Conservation (phyloP, 805 yeast species). For the Candida maesae region DNA sequence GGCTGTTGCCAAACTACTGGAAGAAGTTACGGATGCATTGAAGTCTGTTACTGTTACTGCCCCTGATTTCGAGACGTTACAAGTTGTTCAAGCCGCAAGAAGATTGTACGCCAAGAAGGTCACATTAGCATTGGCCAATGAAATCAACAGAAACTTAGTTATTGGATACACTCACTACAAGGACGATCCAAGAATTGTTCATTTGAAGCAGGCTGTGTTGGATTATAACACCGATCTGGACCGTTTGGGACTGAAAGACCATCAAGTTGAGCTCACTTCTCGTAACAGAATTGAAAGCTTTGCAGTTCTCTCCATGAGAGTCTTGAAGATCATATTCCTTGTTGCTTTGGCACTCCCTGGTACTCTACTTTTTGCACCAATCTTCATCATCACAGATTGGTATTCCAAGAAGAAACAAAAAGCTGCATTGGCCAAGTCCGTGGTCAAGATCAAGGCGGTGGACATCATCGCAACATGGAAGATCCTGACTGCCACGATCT, state of each 20-base stretch:
- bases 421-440: slow-evolving; percentile 82
- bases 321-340: slow-evolving; percentile 47
- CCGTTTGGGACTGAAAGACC: slow-evolving; percentile 64
- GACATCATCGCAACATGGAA: slow-evolving; percentile 98
- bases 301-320: slow-evolving; percentile 48
- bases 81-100: slow-evolving; percentile 93
- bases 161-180: slow-evolving; percentile 75
- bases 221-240: slow-evolving; percentile 63
- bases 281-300: slow-evolving; percentile 45
- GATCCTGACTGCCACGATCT: slow-evolving; percentile 73
- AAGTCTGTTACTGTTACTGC: slow-evolving; percentile 90
- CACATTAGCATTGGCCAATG: slow-evolving; percentile 76
- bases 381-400: slow-evolving; percentile 66
- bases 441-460: slow-evolving; percentile 83
- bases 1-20: slow-evolving; percentile 70
- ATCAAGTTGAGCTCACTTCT: slow-evolving; percentile 58
- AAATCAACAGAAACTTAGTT: slow-evolving; percentile 84
- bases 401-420: slow-evolving; percentile 70
- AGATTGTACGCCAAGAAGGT: slow-evolving; percentile 69
- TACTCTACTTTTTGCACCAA: slow-evolving; percentile 75
- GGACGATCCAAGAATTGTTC: slow-evolving; percentile 64
- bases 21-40: slow-evolving; percentile 68
- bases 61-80: slow-evolving; percentile 87
- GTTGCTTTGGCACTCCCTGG: slow-evolving; percentile 78
- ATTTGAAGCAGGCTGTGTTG: slow-evolving; percentile 58